Evolutionary conservation across 1,284 basidiomycete species (phyloP).

Genomic region (Laetiporus sulphureus): DNA sequence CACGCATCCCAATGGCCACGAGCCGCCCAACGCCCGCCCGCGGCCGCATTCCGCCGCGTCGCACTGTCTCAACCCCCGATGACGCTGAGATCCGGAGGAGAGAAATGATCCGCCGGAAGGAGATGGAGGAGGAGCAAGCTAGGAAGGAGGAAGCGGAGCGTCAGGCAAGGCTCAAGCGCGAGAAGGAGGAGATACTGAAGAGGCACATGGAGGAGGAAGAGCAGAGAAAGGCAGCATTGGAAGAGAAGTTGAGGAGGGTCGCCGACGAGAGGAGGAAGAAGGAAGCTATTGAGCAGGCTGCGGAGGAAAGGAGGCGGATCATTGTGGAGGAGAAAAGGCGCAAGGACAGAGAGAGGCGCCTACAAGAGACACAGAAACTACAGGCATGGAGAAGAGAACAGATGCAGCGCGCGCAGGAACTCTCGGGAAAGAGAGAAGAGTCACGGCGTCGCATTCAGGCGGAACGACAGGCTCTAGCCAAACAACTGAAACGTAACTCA

Average conservation of each 20-base stretch:
- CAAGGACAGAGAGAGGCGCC: constrained; percentile 41
- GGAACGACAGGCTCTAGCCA: constrained; percentile 32
- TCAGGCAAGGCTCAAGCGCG: constrained; percentile 37
- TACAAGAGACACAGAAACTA: constrained; percentile 45
- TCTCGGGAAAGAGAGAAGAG: constrained; percentile 38
- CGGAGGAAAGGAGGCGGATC: constrained; percentile 42
- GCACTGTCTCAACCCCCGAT: constrained; percentile 17
- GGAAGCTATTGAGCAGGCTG: constrained; percentile 41
- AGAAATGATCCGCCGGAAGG: constrained; percentile 17
- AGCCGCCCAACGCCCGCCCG: constrained; percentile 9
- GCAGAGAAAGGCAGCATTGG: constrained; percentile 35
- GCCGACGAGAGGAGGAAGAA: constrained; percentile 38
- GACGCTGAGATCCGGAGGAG: constrained; percentile 14
- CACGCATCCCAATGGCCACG: constrained; percentile 17
- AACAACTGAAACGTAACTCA: constrained; percentile 21
- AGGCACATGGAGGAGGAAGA: constrained; percentile 46
- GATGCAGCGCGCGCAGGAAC: constrained; percentile 38
- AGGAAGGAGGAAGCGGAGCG: constrained; percentile 43
- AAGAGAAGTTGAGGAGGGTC: constrained; percentile 43
- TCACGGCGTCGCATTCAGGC: constrained; percentile 34
- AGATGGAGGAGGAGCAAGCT: constrained; percentile 43
- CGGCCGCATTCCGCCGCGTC: constrained; percentile 8
- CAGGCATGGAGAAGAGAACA: constrained; percentile 53
- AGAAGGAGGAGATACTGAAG: constrained; percentile 39
- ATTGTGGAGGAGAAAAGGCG: constrained; percentile 43